Evolutionary conservation across 2,329 filamentous ascomycete genomes (phyloP).

Genomic region (Apiospora sp.): DNA sequence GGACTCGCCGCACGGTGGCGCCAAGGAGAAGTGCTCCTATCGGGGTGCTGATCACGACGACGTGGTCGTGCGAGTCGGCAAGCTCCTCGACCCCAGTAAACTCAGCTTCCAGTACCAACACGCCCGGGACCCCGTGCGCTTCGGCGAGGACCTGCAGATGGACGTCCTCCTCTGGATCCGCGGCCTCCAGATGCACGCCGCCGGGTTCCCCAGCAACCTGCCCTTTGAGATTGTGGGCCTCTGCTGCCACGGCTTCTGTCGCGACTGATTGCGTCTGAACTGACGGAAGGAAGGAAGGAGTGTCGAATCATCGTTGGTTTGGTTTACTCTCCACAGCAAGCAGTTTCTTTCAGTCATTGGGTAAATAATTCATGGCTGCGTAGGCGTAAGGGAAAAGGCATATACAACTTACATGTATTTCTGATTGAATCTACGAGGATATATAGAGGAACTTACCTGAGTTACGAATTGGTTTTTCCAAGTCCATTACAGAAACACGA

Average conservation of each 20-base stretch:
- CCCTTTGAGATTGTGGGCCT: conserved; percentile 28
- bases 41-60: neutral
- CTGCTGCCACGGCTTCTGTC: conserved; percentile 28
- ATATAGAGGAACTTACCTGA: no score
- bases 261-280: neutral
- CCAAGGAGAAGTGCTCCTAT: neutral
- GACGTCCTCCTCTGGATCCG: conserved; percentile 28
- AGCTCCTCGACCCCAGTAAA: conserved; percentile 22
- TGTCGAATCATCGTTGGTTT: no score
- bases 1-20: neutral
- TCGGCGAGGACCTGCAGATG: conserved; percentile 25
- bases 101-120: conserved; percentile 23
- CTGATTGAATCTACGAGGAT: no score
- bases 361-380: no score
- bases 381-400: no score
- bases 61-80: neutral
- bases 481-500: no score
- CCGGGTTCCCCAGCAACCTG: conserved; percentile 27
- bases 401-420: no score
- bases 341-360: no score
- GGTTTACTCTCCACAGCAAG: no score
- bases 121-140: conserved; percentile 16
- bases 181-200: conserved; percentile 27
- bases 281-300: neutral
- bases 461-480: no score